Base-by-base conservation (phyloP, 163 green algal species). In the Coccomyxa subellipsoidea region DNA sequence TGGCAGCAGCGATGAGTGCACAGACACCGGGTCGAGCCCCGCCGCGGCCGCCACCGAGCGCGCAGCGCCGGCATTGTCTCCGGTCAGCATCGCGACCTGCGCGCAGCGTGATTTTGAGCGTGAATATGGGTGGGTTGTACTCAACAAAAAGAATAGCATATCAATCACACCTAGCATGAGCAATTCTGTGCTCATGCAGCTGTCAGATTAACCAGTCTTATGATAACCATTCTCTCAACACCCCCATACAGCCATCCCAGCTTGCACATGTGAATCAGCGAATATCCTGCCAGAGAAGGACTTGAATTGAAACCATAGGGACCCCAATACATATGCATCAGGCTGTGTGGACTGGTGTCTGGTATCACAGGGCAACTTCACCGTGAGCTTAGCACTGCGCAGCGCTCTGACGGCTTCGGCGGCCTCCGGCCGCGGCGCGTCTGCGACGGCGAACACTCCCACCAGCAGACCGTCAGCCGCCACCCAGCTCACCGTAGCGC, bases 41-140 rank as follows among this genome's bases (percentile, higher is more conserved):
- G 92, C 86, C 35, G 87, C 81, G 6, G 29, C 35, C 29, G 84
- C 89, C 7, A 94, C 83, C 6, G 78, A 78, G 18, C 31, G 37
- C 6, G 91, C 93, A 3, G 85, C 85, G 7, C 71, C 84, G 18
- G n/a, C 18, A 36, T 83, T 88, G 83, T 96, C 93, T 7, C 93
- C 93, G 10, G 92, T 95, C 36, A 96, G 84, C 89, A 96, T 96
- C 27, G 79, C 84, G 7, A 84, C 76, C 18, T 75, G 39, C 79
- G 40, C 0, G n/a, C 35, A 29, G 73, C 54, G 29, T 54, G 8
- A 10, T 54, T 54, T 23, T 54, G 8, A 10, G 8, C 10, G 10
- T 54, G 8, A 10, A 23, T 54, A 54, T 54, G n/a, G n/a, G n/a
- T n/a, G n/a, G n/a, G n/a, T n/a, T n/a, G n/a, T n/a, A n/a, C n/a